Evolutionary conservation across 306 rosid species (phyloP), one percentile per base, ranked within the genome.

Genomic region (Ormosia semicastrata): DNA sequence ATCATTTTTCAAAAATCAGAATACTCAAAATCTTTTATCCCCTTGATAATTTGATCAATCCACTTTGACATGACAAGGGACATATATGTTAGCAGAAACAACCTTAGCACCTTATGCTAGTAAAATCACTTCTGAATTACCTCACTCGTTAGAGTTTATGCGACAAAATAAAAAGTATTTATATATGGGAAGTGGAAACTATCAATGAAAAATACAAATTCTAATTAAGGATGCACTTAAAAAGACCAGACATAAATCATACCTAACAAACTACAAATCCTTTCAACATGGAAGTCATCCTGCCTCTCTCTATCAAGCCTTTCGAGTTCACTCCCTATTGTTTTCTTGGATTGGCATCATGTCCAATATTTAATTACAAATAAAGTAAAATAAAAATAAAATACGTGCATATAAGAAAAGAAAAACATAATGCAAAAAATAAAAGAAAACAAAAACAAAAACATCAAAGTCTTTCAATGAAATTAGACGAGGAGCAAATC

Each of bases 231-330:
- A 50, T 41, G 56, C 8, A 58, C 56, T 46, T 29, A 5, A 82
- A 15, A 64, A 64, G 41, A 78, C 76, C 13, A 53, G 17, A 34
- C 39, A 57, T 47, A 12, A 13, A 8, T 32, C 46, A 66, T 89
- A 95, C 98, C 99, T 95, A 98, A 87, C 86, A 90, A 59, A 85
- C 91, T n/a, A 92, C 97, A 69, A 92, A 96, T 15, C 99, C 99
- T 79, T 85, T 96, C 89, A 96, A 89, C 99, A 96, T 96, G 71
- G 85, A 93, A 93, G 89, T 96, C 99, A 56, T 82, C 85, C 29
- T 89, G 88, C 85, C 91, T 90, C 89, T 95, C 98, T 36, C 49
- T 85, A 75, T 95, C 97, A 73, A 95, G 86, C 82, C 98, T 92
- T 84, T 95, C 97, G 44, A 95, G 94, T 86, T 95, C 98, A 84